Base-by-base conservation (phyloP, 2,329 filamentous ascomycete genomes). In the Monilinia laxa region DNA sequence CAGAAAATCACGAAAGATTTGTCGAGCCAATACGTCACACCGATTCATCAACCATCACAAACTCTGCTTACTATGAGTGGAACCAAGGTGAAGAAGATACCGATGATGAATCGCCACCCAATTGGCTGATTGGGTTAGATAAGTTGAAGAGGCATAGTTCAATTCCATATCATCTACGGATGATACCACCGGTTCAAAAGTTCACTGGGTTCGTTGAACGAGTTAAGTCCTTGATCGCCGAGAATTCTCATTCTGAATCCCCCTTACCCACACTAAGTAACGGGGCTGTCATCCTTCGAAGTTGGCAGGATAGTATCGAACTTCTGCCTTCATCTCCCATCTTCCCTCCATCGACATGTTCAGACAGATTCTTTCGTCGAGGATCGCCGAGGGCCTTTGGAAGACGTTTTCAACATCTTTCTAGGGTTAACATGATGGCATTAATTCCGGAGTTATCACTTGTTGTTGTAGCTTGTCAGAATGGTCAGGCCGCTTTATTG, bases 391-490 rank as follows among this genome's bases (percentile, higher is more conserved):
- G 10, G 10, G n/a, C 20, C 11, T 58, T 49, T 10, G 40, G n/a
- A 9, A 18, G 18, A 10, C 47, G 3, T 40, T 60, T 60, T 20
- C 20, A n/a, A 4, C 20, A 64, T 4, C 25, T 64, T 20, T 40
- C 62, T 38, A 82, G 87, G 2, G 77, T 91, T 28, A 88, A 84
- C 77, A 86, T 90, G 81, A 77, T 86, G 49, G 78, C 83, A 0
- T 82, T 87, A 62, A 85, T 93, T 1, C 88, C 89, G 0, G 87
- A 91, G 71, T 80, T 95, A 1, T 88, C 83, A n/a, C 79, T 93
- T 18, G 83, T 93, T 11, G 80, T 91, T 3, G 79, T 89, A 1
- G 91, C 84, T 0, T 88, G 87, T 14, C 83, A 87, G n/a, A 84
- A 83, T 58, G 91, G 91, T 0, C 82, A 86, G 11, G 89, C 87